Evolutionary conservation across 768 basidiomycete species (phyloP).

Genomic region (Galerina marginata): DNA sequence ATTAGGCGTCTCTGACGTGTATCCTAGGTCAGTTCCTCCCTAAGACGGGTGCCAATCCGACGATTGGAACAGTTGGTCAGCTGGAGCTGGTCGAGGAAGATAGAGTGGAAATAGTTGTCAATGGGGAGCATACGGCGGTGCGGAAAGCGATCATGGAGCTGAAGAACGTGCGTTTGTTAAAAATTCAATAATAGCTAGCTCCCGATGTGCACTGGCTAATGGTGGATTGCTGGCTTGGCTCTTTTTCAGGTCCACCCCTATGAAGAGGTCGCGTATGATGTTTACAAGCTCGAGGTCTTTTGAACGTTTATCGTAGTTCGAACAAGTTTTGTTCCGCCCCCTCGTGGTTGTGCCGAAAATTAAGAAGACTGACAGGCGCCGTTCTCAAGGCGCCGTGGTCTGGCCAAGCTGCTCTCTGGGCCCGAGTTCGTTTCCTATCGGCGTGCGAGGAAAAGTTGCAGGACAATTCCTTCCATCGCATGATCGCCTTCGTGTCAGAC

Average conservation of each 20-base stretch:
- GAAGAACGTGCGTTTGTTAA: slow-evolving; percentile 44
- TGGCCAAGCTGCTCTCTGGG: too few species aligned
- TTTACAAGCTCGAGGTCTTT: slow-evolving; percentile 53
- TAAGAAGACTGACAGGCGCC: too few species aligned
- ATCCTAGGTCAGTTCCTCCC: slow-evolving; percentile 53
- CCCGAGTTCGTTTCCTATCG: too few species aligned
- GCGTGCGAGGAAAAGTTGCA: too few species aligned
- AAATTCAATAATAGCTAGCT: neutral
- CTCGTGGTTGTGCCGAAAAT: neutral
- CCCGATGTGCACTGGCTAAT: neutral
- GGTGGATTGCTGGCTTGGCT: neutral
- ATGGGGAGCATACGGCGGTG: slow-evolving; percentile 41
- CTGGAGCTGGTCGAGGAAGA: slow-evolving; percentile 58
- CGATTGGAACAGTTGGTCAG: slow-evolving; percentile 46
- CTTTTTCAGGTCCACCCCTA: slow-evolving; percentile 54
- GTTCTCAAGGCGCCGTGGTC: too few species aligned
- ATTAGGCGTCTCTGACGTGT: neutral
- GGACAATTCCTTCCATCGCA: too few species aligned
- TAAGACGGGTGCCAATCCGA: slow-evolving; percentile 44
- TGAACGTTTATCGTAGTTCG: slow-evolving; percentile 23
- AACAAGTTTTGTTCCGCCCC: neutral
- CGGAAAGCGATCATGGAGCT: slow-evolving; percentile 46
- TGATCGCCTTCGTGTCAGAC: neutral
- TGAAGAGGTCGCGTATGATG: slow-evolving; percentile 63
- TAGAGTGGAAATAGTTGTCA: slow-evolving; percentile 57